Evolutionary conservation across 768 basidiomycete species (phyloP), one percentile per base, ranked within the genome.

Genomic region (Tulasnella sp.): DNA sequence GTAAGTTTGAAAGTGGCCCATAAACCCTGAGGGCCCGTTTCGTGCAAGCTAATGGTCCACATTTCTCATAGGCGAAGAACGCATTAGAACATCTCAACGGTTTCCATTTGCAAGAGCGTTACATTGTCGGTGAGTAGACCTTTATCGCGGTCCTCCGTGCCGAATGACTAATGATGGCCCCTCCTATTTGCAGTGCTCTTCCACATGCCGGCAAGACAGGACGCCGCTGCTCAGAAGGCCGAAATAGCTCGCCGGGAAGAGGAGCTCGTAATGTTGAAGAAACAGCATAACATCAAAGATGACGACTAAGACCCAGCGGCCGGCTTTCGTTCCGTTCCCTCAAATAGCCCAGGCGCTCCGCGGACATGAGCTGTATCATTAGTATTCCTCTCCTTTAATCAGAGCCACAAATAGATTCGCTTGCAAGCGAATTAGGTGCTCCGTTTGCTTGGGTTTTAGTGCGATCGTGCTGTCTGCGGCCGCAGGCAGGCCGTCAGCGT

Each of bases 191-290:
- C 82, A 88, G 97, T 99, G 12, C 87, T 98, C 39, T 99, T 97
- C 84, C 97, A 99, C 84, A 97, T 98, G 92, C 95, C 96, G 48
- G 92, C 95, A n/a, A 95, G 96, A 85, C 95, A 97, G 83, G 95
- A 97, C 83, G 95, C 95, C 1, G 95, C 95, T 1, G 93, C 95
- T 9, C 93, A 93, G 19, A 98, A 98, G 84, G 94, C 95, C 31
- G 97, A 99, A 82, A 86, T 99, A 75, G 94, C 95, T 19, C 91
- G 91, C 82, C 88, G 97, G 83, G 97, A 99, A 87, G 93, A 96
- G 85, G 97, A 97, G 82, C 87, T 98, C 46, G 91, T 90, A 0
- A 91, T 92, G 81, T 88, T 97, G 83, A 98, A 98, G 89, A 90
- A 91, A 86, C 92, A 91, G 84, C 94, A 96, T 84, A 85, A 95